Evolutionary conservation across 2,329 filamentous ascomycete species (phyloP).

Genomic region (Hypoxylon sp.): DNA sequence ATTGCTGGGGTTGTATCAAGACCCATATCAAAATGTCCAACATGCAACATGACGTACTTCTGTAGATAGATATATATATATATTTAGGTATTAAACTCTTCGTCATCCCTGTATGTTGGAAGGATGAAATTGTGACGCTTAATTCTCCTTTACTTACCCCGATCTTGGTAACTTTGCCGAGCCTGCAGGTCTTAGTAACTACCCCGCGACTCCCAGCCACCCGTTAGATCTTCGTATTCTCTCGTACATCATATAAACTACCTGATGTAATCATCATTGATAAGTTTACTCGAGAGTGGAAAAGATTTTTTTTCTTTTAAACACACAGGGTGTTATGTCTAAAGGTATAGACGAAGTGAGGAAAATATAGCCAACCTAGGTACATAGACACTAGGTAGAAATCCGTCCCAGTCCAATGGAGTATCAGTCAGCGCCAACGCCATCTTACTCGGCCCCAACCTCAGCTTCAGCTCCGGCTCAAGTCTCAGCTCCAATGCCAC

Average conservation of each 20-base stretch:
- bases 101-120: constrained; percentile 10
- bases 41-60: no score
- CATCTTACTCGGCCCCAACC: constrained; percentile 33
- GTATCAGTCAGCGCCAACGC: constrained; percentile 36
- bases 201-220: constrained; percentile 42
- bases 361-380: neutral
- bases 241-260: constrained; percentile 7
- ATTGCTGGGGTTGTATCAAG: no score
- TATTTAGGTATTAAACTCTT: neutral
- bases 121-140: constrained; percentile 22
- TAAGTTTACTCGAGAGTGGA: neutral
- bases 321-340: neutral
- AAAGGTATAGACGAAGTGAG: constrained; percentile 6
- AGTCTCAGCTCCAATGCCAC: constrained; percentile 24
- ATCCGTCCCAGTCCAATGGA: constrained; percentile 36
- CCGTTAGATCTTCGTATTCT: constrained; percentile 14
- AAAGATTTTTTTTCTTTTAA: no score
- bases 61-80: no score
- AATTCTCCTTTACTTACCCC: constrained; percentile 13
- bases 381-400: constrained; percentile 3
- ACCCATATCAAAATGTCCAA: no score
- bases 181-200: constrained; percentile 28
- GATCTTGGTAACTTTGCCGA: constrained; percentile 36
- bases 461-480: constrained; percentile 20
- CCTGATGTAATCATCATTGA: neutral